Base-by-base conservation (phyloP, 2,329 filamentous ascomycete genomes). In the Fusarium tjaetaba region DNA sequence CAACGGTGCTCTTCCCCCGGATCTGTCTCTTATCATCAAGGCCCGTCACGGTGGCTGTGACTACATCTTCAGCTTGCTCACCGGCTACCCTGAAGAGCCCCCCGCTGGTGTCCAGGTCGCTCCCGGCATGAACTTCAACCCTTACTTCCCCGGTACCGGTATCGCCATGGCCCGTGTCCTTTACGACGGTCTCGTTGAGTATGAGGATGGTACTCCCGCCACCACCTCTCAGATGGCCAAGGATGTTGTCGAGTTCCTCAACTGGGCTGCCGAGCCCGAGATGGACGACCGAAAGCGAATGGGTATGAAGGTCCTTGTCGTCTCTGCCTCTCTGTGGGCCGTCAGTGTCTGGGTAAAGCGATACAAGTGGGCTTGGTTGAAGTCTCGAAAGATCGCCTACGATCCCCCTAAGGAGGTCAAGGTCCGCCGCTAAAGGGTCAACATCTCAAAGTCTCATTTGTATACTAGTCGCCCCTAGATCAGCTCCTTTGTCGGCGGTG, bases 281-380 rank as follows among this genome's bases (percentile, higher is more conserved):
- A 97, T 98, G 95, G 96, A 99, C 82, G 92, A 98, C 83, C 93
- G 96, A 83, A 99, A 99, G 93, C 96, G 95, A 88, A 99, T 98
- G 96, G 96, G 96, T 80, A 91, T 97, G 90, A 98, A 99, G 92
- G 94, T 97, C 61, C 84, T 99, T 79, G 91, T 93, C 76, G 90
- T 97, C 77, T 91, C 91, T 62, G 89, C 92, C 71, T 90, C 92
- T 71, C 88, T 99, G 73, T 93, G 94, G 82, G 94, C 94, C 65
- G 81, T 98, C 80, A 97, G 93, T 84, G 91, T 99, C 79, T 99
- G 95, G 95, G 93, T 98, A 76, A 99, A 99, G 93, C 92, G 95
- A 87, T 99, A 99, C 92, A 99, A 98, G 91, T 99, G 96, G 96
- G 89, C 95, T 70, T 92, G 93, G 80, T 87, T 99, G 84, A 99